phyloP scores from a whole-genome alignment of 352 stramenopile genomes.

The Phytophthora boehmeriae region DNA sequence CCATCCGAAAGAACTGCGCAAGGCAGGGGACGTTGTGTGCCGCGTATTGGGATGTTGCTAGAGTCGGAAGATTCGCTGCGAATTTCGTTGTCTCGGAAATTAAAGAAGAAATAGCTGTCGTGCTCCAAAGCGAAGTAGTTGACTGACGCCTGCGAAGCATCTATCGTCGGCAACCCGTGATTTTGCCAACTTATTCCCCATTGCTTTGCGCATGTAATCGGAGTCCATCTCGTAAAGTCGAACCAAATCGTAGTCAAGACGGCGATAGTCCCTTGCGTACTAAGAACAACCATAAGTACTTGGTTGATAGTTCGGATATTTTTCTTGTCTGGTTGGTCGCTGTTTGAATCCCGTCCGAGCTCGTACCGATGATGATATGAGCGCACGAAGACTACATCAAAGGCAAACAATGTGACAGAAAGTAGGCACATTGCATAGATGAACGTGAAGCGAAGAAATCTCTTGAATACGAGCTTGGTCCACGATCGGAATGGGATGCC shows the following conservation, averaged over 20 bases:
- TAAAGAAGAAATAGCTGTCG: constrained; percentile 21
- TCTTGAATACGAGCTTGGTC: constrained; percentile 33
- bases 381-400: constrained; percentile 29
- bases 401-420: constrained; percentile 20
- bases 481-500: constrained; percentile 24
- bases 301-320: constrained; percentile 6
- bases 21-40: constrained; percentile 20
- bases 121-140: constrained; percentile 35
- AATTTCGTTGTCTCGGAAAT: constrained; percentile 13
- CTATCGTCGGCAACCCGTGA: constrained; percentile 2
- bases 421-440: constrained; percentile 22
- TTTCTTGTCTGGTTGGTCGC: neutral
- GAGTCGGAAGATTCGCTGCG: constrained; percentile 33
- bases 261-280: constrained; percentile 18
- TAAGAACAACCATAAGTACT: constrained; percentile 7
- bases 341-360: constrained; percentile 11
- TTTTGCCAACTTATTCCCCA: no score
- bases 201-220: constrained; percentile 4
- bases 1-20: constrained; percentile 25
- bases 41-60: constrained; percentile 24
- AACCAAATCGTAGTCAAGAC: constrained; percentile 25
- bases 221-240: constrained; percentile 35
- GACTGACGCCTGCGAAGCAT: constrained; percentile 6
- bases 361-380: constrained; percentile 20
- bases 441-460: constrained; percentile 10